These are phyloP conservation scores for Zygotorulaspora florentina DNA, from an alignment of 805 yeast species.

Conservation along the genomic window DNA sequence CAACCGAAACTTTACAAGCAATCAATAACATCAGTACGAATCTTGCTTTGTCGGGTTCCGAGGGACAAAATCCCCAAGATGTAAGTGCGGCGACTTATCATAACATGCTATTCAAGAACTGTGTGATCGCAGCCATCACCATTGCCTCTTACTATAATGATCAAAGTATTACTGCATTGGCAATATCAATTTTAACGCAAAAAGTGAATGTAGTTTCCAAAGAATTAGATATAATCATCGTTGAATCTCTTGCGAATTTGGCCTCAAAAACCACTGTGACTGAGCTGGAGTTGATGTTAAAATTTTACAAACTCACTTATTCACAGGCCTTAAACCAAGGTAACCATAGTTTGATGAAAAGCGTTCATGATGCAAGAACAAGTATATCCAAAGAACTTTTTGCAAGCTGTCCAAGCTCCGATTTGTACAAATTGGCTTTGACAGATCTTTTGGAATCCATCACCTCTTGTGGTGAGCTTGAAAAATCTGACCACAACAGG, in stretches of 20 bases:
- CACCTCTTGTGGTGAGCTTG: constrained; percentile 75
- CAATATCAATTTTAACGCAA: constrained; percentile 78
- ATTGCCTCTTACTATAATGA: constrained; percentile 65
- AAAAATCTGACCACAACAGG: constrained; percentile 70
- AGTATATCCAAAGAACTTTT: constrained; percentile 39
- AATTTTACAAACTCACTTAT: constrained; percentile 51
- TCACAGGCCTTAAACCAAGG: constrained; percentile 42
- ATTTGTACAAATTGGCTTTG: constrained; percentile 55
- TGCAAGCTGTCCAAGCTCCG: constrained; percentile 24
- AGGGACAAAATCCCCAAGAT: constrained; percentile 13
- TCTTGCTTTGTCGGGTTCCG: constrained; percentile 7
- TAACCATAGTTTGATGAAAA: constrained; percentile 37
- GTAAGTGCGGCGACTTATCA: constrained; percentile 15
- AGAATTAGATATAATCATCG: constrained; percentile 50
- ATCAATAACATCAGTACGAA: constrained; percentile 10
- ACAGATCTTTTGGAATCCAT: constrained; percentile 63
- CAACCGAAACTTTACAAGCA: constrained; percentile 20
- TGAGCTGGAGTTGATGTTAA: constrained; percentile 62
- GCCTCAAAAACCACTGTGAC: constrained; percentile 58
- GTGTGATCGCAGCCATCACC: constrained; percentile 62
- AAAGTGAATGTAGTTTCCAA: constrained; percentile 52
- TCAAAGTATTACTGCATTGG: constrained; percentile 67
- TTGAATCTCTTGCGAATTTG: constrained; percentile 59
- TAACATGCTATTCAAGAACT: constrained; percentile 50
- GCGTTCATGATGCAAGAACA: constrained; percentile 49